Evolutionary conservation across 345 rosid species (phyloP).

Genomic region (Populus ilicifolia): DNA sequence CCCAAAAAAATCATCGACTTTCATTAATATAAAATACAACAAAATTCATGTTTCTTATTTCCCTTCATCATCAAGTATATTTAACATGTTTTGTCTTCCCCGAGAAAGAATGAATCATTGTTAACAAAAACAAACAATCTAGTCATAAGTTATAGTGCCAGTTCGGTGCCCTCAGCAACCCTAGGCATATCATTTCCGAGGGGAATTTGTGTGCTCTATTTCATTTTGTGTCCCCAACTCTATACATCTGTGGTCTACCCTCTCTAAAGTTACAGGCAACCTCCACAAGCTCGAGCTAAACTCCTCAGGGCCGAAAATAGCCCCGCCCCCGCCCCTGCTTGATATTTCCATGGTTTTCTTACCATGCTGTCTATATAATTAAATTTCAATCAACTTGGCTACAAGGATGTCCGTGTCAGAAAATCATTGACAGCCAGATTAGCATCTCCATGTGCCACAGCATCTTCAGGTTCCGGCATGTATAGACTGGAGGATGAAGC

Average conservation of each 20-base stretch:
- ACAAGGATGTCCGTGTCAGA: slow-evolving; percentile 48
- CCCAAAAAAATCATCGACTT: not conserved
- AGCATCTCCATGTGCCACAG: slow-evolving; percentile 89
- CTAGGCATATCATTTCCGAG: not conserved
- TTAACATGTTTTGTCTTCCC: slow-evolving; percentile 6
- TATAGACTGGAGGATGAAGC: slow-evolving; percentile 69
- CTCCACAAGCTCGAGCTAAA: not conserved
- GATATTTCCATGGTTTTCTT: not conserved
- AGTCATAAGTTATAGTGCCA: slow-evolving; percentile 1
- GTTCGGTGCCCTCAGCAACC: slow-evolving; percentile 5
- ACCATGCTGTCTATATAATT: slow-evolving; percentile 6
- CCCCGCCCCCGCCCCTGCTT: too few relatives aligned
- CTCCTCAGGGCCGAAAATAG: not conserved
- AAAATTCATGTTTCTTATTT: slow-evolving; percentile 14
- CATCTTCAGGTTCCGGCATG: slow-evolving; percentile 95
- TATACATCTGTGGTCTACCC: slow-evolving; percentile 21
- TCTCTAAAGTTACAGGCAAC: slow-evolving; percentile 17
- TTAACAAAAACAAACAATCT: slow-evolving; percentile 11
- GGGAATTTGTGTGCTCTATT: slow-evolving; percentile 5
- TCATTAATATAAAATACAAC: not conserved
- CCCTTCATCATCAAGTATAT: slow-evolving; percentile 2
- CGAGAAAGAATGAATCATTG: slow-evolving; percentile 17
- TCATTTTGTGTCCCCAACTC: slow-evolving; percentile 14
- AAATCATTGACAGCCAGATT: slow-evolving; percentile 89
- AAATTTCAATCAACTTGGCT: slow-evolving; percentile 4